phyloP scores from a whole-genome alignment of 768 basidiomycete genomes.

The Serpula lacrymans region DNA sequence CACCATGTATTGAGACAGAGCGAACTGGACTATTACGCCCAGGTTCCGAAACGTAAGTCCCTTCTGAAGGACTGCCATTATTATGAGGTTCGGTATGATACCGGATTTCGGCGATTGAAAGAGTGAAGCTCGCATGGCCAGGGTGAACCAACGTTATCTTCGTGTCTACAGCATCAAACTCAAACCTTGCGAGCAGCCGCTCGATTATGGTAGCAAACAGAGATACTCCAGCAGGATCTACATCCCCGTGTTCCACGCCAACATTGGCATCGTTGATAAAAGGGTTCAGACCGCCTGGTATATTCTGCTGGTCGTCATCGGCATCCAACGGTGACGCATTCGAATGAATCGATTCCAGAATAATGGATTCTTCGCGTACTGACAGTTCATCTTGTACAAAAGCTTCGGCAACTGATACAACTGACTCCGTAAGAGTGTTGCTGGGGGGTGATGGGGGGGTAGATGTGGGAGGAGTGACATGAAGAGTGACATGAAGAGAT shows the following conservation, averaged over 20 bases:
- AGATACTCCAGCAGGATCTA: slow-evolving; percentile 72
- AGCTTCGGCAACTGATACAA: slow-evolving; percentile 79
- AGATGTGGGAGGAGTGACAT: slow-evolving; percentile 29
- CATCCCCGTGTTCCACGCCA: slow-evolving; percentile 38
- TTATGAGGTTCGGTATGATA: slow-evolving; percentile 46
- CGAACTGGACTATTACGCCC: slow-evolving; percentile 28
- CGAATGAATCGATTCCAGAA: slow-evolving; percentile 66
- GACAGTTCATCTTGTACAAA: slow-evolving; percentile 85
- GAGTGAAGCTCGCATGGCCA: slow-evolving; percentile 55
- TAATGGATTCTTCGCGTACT: slow-evolving; percentile 62
- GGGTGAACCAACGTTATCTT: slow-evolving; percentile 69
- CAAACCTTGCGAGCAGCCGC: slow-evolving; percentile 71
- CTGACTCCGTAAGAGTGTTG: slow-evolving; percentile 66
- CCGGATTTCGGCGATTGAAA: slow-evolving; percentile 52
- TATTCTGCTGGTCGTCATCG: slow-evolving; percentile 36
- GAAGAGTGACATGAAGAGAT: slow-evolving; percentile 66
- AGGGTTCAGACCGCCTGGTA: slow-evolving; percentile 70
- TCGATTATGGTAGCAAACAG: slow-evolving; percentile 81
- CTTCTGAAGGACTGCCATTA: slow-evolving; percentile 15
- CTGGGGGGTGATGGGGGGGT: slow-evolving; percentile 13
- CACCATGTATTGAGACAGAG: slow-evolving; percentile 53
- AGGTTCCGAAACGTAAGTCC: slow-evolving; percentile 17
- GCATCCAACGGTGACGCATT: slow-evolving; percentile 27
- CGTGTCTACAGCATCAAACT: slow-evolving; percentile 69
- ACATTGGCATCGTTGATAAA: slow-evolving; percentile 35